Percentiles rank a stretch among this genome's conserved stretches.
phyloP scores from a whole-genome alignment of 2,329 filamentous ascomycete species.

The Penicillium olsonii region DNA sequence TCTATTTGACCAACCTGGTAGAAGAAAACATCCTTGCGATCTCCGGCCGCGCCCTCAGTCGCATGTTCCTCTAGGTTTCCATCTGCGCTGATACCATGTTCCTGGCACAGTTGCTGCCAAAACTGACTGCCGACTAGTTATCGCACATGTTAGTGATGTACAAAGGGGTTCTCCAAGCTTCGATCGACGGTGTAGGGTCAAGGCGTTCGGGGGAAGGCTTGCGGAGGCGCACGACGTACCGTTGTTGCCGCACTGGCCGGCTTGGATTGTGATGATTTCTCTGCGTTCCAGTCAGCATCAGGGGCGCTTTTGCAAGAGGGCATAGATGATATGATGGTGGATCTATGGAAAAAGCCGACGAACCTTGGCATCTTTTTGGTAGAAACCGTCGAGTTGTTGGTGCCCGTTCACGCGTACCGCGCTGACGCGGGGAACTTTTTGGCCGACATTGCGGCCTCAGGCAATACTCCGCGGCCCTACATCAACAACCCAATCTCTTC shows the following conservation, averaged over 20 bases:
- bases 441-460: conserved; percentile 28
- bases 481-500: conserved; percentile 6
- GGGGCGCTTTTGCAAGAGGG: not conserved
- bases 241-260: conserved; percentile 99
- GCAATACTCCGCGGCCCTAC: conserved; percentile 13
- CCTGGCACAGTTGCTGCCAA: conserved; percentile 97
- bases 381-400: conserved; percentile 28
- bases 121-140: conserved; percentile 87
- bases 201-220: conserved; percentile 22
- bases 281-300: conserved; percentile 49
- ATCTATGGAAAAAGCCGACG: conserved; percentile 6
- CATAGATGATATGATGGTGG: not conserved
- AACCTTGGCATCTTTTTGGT: conserved; percentile 43
- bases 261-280: conserved; percentile 99
- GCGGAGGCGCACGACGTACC: conserved; percentile 62
- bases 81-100: conserved; percentile 96
- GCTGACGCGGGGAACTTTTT: conserved; percentile 37
- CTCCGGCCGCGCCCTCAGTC: conserved; percentile 77
- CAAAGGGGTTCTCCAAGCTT: not conserved
- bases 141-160: conserved; percentile 31
- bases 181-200: not conserved
- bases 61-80: conserved; percentile 97
- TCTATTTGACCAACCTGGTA: conserved; percentile 65
- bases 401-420: conserved; percentile 36
- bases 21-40: conserved; percentile 99